Conservation (phyloP, 805 yeast genomes). For the Danielozyma ontarioensis region DNA sequence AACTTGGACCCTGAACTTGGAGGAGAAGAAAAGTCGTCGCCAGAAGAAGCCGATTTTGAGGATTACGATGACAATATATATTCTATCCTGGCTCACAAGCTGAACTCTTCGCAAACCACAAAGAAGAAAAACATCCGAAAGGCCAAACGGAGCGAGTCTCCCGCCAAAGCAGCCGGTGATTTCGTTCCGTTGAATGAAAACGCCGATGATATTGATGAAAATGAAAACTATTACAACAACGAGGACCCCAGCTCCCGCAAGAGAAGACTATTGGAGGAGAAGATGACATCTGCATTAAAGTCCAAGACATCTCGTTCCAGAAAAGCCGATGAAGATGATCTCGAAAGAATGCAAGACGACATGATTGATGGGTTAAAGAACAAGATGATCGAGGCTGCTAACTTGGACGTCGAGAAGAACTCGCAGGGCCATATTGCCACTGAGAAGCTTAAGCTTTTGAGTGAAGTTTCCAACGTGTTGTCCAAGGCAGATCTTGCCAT, state of each 20-base stretch:
- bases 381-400: constrained; percentile 86
- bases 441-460: constrained; percentile 72
- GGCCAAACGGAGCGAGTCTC: constrained; percentile 6
- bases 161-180: neutral
- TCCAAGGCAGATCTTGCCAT: constrained; percentile 84
- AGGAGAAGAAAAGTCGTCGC: too few species aligned
- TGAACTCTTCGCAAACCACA: constrained; percentile 10
- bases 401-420: constrained; percentile 58
- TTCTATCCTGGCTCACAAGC: constrained; percentile 19
- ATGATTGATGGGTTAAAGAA: constrained; percentile 75
- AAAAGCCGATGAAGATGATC: constrained; percentile 82
- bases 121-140: constrained; percentile 26
- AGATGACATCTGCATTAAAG: constrained; percentile 73
- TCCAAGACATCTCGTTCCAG: constrained; percentile 54
- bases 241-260: constrained; percentile 41
- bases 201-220: constrained; percentile 4
- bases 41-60: neutral
- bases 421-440: constrained; percentile 65
- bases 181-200: neutral
- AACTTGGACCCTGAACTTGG: too few species aligned
- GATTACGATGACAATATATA: constrained; percentile 20
- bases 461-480: constrained; percentile 70
- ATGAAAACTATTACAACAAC: constrained; percentile 11
- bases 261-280: constrained; percentile 76
- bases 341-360: constrained; percentile 94